Conservation (phyloP, 2,329 filamentous ascomycete genomes). For the Talaromyces rugulosus region DNA sequence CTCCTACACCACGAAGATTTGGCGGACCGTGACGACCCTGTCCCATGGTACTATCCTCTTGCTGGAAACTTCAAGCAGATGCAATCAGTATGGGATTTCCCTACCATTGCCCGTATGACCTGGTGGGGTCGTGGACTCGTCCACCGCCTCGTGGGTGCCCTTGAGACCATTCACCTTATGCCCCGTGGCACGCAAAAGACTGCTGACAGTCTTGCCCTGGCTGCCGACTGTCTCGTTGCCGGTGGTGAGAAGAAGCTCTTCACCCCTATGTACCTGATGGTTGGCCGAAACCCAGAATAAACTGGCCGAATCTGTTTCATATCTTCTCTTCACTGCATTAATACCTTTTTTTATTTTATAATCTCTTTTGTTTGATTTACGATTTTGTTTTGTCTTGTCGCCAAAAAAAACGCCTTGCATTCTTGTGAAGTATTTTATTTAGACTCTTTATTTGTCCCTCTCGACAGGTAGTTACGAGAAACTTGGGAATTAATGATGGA, state of each 20-base stretch:
- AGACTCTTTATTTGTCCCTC: neutral
- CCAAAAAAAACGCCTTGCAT: conserved; percentile 7
- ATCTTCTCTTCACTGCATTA: conserved; percentile 1
- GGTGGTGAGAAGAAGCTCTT: conserved; percentile 89
- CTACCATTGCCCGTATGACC: conserved; percentile 85
- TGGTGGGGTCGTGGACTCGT: conserved; percentile 70
- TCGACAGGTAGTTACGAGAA: neutral
- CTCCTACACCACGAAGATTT: conserved; percentile 82
- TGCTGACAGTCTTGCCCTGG: conserved; percentile 79
- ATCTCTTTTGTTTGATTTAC: neutral
- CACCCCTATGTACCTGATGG: conserved; percentile 97
- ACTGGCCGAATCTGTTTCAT: neutral
- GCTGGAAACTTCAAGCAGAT: conserved; percentile 81
- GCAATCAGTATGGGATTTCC: conserved; percentile 71
- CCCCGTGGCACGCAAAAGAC: conserved; percentile 88
- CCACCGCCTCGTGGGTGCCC: conserved; percentile 69
- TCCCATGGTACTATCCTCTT: conserved; percentile 93
- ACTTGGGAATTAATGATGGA: neutral
- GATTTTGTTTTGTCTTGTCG: neutral
- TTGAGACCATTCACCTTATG: conserved; percentile 72
- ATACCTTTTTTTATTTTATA: conserved; percentile 3
- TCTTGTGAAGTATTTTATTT: neutral
- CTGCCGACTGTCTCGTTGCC: conserved; percentile 79
- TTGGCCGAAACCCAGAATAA: conserved; percentile 73
- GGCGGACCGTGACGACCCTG: conserved; percentile 66